phyloP scores from a whole-genome alignment of 306 rosid genomes.

The Luffa acutangula region DNA sequence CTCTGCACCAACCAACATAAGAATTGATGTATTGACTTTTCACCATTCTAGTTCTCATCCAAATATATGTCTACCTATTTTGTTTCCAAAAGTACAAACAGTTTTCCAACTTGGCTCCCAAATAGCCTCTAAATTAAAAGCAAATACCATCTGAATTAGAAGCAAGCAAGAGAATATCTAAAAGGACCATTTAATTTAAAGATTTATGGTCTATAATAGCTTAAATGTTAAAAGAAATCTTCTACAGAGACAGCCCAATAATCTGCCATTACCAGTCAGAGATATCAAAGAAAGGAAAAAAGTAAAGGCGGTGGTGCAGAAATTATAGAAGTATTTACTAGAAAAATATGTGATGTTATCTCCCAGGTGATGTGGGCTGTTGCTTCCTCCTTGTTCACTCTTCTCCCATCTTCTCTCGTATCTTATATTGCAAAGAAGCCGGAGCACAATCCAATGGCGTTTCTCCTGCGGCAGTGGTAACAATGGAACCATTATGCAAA shows the following conservation, averaged over 20 bases:
- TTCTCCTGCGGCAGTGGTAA: conserved; percentile 53
- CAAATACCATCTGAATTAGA: neutral
- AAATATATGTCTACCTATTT: too few relatives aligned
- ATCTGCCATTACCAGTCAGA: neutral
- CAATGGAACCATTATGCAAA: neutral
- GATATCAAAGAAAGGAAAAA: neutral
- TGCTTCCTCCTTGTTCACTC: conserved; percentile 17
- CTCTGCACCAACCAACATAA: too few relatives aligned
- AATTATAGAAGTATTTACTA: neutral
- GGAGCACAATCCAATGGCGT: conserved; percentile 95
- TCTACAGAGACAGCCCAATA: neutral
- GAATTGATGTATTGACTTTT: too few relatives aligned
- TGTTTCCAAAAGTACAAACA: too few relatives aligned
- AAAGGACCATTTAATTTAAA: neutral
- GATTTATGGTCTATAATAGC: neutral
- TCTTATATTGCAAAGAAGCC: conserved; percentile 73
- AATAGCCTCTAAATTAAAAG: too few relatives aligned
- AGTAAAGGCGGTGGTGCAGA: neutral
- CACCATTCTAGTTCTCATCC: too few relatives aligned
- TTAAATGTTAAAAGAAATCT: neutral
- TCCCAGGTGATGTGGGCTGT: neutral
- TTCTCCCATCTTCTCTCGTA: conserved; percentile 62
- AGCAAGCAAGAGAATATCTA: neutral
- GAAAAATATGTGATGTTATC: neutral
- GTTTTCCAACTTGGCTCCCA: too few relatives aligned